phyloP scores from a whole-genome alignment of 495 filamentous ascomycete genomes.

The Physcia stellaris region DNA sequence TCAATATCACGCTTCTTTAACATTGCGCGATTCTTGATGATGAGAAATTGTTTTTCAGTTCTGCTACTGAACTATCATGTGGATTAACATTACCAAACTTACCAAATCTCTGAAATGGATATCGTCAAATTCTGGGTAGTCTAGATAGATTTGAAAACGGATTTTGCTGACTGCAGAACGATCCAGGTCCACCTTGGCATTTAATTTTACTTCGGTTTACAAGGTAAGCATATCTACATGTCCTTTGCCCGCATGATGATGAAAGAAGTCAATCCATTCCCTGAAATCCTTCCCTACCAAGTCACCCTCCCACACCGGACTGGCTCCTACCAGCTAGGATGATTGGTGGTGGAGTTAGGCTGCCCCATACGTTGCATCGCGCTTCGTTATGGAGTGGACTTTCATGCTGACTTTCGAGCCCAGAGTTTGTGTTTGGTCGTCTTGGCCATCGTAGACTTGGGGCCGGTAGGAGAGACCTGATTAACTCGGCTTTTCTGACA shows the following conservation, averaged over 20 bases:
- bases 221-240: no score
- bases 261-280: conserved; percentile 99
- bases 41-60: conserved; percentile 77
- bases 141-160: conserved; percentile 3
- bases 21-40: conserved; percentile 37
- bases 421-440: conserved; percentile 39
- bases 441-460: conserved; percentile 35
- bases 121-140: conserved; percentile 4
- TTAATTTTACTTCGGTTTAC: conserved; percentile 13
- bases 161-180: conserved; percentile 10
- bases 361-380: conserved; percentile 2
- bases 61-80: conserved; percentile 83
- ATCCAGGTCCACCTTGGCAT: conserved; percentile 1
- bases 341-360: conserved; percentile 82
- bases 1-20: conserved; percentile 7
- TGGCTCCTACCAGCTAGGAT: conserved; percentile 38
- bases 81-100: conserved; percentile 58
- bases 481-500: conserved; percentile 56
- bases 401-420: conserved; percentile 33
- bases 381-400: conserved; percentile 15
- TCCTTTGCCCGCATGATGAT: conserved; percentile 48
- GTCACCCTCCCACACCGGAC: conserved; percentile 72
- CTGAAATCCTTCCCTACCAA: conserved; percentile 63
- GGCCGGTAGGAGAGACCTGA: conserved; percentile 44
- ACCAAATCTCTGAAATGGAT: conserved; percentile 55